These are phyloP conservation scores for Penicillium sp. DNA, from an alignment of 2,329 filamentous ascomycete genomes.

Conservation along the genomic window DNA sequence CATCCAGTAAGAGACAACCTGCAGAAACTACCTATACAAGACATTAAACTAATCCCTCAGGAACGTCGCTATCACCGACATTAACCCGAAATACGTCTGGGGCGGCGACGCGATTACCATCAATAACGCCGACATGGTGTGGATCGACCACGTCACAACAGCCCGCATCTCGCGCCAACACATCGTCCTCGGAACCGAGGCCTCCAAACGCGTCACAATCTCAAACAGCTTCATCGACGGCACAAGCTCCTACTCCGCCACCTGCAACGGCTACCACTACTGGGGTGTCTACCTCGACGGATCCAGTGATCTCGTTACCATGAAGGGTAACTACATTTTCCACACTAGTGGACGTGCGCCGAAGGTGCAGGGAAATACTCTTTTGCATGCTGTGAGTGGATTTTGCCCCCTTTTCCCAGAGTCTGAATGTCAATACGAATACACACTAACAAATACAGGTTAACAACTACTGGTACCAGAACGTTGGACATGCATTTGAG, in stretches of 20 bases:
- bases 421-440: too few relatives aligned
- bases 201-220: conserved; percentile 57
- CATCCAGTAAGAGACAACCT: conserved; percentile 44
- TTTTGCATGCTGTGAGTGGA: conserved; percentile 51
- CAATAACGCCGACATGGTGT: conserved; percentile 43
- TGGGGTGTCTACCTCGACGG: conserved; percentile 60
- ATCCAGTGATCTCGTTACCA: conserved; percentile 55
- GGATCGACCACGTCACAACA: conserved; percentile 56
- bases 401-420: too few relatives aligned
- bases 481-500: conserved; percentile 59
- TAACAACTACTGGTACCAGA: conserved; percentile 62
- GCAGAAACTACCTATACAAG: background rate
- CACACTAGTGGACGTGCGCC: conserved; percentile 57
- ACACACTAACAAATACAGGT: conserved; percentile 30
- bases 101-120: conserved; percentile 59
- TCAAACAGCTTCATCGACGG: conserved; percentile 62
- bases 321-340: conserved; percentile 62
- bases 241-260: conserved; percentile 53
- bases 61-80: conserved; percentile 55
- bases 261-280: conserved; percentile 60
- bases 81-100: conserved; percentile 60
- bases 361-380: conserved; percentile 56
- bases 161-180: conserved; percentile 60
- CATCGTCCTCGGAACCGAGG: conserved; percentile 56
- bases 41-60: conserved; percentile 8